Percentiles rank a stretch among this genome's conserved stretches.
Evolutionary conservation across 1,284 basidiomycete genomes (phyloP).

Genomic region (Hemileia vastatrix): DNA sequence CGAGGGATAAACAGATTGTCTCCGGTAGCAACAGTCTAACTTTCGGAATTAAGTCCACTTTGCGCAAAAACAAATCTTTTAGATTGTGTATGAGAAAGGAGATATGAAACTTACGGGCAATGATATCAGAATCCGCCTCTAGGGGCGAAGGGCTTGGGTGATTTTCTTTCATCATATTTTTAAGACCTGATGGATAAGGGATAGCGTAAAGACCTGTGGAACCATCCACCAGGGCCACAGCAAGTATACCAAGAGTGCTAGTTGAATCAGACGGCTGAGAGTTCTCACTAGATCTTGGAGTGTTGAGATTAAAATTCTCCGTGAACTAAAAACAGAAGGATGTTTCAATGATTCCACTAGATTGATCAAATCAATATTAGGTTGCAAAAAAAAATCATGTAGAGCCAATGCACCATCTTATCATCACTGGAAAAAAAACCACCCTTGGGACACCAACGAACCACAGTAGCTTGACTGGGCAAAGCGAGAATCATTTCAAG

Average conservation of each 20-base stretch:
- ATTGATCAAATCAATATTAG: too few species aligned
- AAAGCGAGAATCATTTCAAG: conserved; percentile 74
- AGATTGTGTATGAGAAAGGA: conserved; percentile 28
- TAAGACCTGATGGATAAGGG: conserved; percentile 54
- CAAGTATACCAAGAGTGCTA: conserved; percentile 72
- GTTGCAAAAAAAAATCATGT: not conserved
- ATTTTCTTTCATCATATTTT: conserved; percentile 38
- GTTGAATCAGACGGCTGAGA: too few species aligned
- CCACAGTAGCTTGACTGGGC: conserved; percentile 18
- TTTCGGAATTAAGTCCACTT: conserved; percentile 58
- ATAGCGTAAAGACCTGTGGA: conserved; percentile 63
- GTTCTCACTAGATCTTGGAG: too few species aligned
- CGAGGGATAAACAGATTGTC: conserved; percentile 60
- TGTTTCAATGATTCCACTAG: too few species aligned
- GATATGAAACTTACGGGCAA: too few species aligned
- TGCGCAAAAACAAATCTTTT: conserved; percentile 48
- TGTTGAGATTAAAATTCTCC: too few species aligned
- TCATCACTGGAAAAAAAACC: conserved; percentile 24
- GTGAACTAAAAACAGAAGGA: too few species aligned
- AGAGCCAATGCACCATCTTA: not conserved
- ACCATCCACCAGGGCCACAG: conserved; percentile 72
- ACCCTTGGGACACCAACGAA: conserved; percentile 16
- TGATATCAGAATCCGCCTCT: too few species aligned
- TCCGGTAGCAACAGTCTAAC: conserved; percentile 63
- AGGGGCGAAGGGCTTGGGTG: too few species aligned